phyloP scores from a whole-genome alignment of 2,329 filamentous ascomycete species.

The Sclerotiophoma versabilis region DNA sequence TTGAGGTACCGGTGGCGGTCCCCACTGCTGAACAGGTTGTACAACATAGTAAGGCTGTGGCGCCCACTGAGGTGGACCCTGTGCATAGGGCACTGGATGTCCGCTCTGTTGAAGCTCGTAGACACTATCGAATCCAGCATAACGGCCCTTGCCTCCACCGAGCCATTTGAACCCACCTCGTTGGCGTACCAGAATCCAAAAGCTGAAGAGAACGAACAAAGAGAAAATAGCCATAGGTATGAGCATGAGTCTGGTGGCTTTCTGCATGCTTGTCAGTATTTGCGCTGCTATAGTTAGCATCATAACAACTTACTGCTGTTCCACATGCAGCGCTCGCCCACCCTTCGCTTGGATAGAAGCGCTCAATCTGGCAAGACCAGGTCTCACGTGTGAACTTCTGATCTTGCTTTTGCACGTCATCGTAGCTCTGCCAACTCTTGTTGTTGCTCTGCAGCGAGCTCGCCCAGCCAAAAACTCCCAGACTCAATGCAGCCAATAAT shows the following conservation, averaged over 20 bases:
- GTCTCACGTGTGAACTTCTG: conserved; percentile 35
- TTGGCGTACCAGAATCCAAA: conserved; percentile 31
- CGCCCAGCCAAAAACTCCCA: conserved; percentile 31
- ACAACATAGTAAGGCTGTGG: conserved; percentile 6
- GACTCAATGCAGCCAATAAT: conserved; percentile 20
- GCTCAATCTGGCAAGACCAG: conserved; percentile 36
- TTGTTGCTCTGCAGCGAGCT: conserved; percentile 28
- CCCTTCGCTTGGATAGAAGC: conserved; percentile 21
- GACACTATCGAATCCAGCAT: conserved; percentile 35
- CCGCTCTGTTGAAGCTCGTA: conserved; percentile 26
- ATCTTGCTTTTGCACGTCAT: conserved; percentile 22
- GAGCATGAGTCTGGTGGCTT: conserved; percentile 35
- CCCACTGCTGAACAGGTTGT: conserved; percentile 18
- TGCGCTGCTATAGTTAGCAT: not conserved
- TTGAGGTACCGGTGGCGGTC: conserved; percentile 8
- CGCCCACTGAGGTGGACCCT: conserved; percentile 4
- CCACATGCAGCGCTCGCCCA: conserved; percentile 39
- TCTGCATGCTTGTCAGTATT: conserved; percentile 16
- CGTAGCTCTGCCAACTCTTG: conserved; percentile 25
- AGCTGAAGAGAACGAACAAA: conserved; percentile 23
- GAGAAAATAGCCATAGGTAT: conserved; percentile 33
- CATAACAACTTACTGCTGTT: conserved; percentile 23
- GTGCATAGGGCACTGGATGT: not conserved
- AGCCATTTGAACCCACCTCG: conserved; percentile 40
- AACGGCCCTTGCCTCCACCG: conserved; percentile 35